Evolutionary conservation across 2,329 filamentous ascomycete genomes (phyloP).

Genomic region (Stemphylium lycopersici): DNA sequence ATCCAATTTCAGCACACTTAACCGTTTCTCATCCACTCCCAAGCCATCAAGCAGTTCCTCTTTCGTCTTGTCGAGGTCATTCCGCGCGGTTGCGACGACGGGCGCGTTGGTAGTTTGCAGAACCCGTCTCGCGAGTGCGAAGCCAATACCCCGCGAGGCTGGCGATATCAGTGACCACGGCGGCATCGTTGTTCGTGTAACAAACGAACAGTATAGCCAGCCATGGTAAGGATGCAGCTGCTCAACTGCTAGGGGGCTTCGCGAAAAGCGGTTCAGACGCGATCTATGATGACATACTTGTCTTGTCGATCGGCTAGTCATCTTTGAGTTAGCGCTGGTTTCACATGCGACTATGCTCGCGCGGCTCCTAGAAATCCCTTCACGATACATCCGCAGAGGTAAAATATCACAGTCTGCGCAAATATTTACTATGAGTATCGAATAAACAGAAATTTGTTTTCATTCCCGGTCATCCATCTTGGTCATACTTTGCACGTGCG

Average conservation of each 20-base stretch:
- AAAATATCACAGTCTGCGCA: no score
- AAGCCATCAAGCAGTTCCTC: conserved; percentile 59
- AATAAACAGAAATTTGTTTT: no score
- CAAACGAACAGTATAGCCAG: background rate
- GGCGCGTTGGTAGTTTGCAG: conserved; percentile 63
- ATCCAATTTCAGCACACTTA: conserved; percentile 62
- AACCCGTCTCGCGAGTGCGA: conserved; percentile 64
- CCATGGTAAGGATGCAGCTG: conserved; percentile 10
- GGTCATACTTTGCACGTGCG: background rate
- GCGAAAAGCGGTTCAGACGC: conserved; percentile 18
- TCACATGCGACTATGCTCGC: background rate
- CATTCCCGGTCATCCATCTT: no score
- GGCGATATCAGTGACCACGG: conserved; percentile 62
- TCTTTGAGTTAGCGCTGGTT: background rate
- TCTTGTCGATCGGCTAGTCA: conserved; percentile 27
- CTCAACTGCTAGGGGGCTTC: conserved; percentile 3
- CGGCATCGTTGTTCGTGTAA: conserved; percentile 41
- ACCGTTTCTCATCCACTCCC: conserved; percentile 53
- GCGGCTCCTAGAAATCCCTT: background rate
- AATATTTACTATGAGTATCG: no score
- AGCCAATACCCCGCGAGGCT: conserved; percentile 68
- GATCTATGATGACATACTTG: conserved; percentile 44
- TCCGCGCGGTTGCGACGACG: conserved; percentile 66
- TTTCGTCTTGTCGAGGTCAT: conserved; percentile 57
- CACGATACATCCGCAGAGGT: no score